Evolutionary conservation across 805 yeast genomes (phyloP), one percentile per base, ranked within the genome.

Genomic region (Hyphopichia homilentoma): DNA sequence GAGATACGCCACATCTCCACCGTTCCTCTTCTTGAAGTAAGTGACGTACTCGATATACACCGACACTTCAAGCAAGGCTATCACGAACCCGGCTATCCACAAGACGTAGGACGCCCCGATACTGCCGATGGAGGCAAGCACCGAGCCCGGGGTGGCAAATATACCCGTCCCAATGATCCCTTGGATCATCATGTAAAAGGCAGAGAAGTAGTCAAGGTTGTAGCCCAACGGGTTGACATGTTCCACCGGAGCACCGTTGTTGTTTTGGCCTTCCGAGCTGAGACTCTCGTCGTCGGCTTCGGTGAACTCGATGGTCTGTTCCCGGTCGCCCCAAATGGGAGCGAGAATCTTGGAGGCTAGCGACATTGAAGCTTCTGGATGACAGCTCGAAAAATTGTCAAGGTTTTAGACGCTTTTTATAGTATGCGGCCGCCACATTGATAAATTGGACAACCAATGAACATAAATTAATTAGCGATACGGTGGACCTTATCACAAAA

Each of bases 81-180:
- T 59, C 20, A 67, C 29, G 37, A 57, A 66, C 8, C 74, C 68
- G 15, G 50, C 44, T 2, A 60, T 43, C 73, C 74, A 68, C n/a
- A 68, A 46, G 4, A 68, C 58, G 32, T 67, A 68, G 4, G 67
- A 45, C 7, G 68, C 61, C 20, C 74, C 74, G 27, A 68, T 44
- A 1, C 73, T 73, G 11, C 11, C 11, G 33, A 65, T 54, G 2
- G 67, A 56, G n/a, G 48, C 52, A n/a, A 70, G 68, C 36, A 82
- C 70, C 2, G 77, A 65, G 3, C 80, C 75, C 4, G 88, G 84
- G 0, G 84, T 79, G 8, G 83, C 76, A 51, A 82, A 82, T 29
- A 82, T 80, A 57, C 88, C 88, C 0, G 88, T 81, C 41, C 89
- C 89, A 27, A 82, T 67, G 63, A 82, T 75, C 43, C 88, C 76